Evolutionary conservation across 352 stramenopile genomes (phyloP), one percentile per base, ranked within the genome.

Genomic region (Phytophthora lateralis): DNA sequence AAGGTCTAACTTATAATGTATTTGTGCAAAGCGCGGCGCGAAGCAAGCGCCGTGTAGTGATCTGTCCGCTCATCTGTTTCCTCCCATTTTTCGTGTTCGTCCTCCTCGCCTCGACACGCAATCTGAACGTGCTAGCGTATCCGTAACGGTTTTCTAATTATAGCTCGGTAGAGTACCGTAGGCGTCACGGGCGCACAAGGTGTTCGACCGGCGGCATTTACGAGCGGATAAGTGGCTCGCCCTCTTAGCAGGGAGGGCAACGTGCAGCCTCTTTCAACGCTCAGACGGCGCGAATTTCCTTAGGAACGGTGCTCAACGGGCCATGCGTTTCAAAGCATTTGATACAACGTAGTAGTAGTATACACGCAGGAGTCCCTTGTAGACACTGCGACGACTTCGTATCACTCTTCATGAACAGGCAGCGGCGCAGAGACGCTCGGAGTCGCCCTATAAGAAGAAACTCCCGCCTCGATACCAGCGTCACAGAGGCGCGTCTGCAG

Each of bases 1-100:
- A 76, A 76, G 53, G 63, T 71, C 14, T 75, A 65, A 75, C 1
- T 56, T 73, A 65, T 55, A 45, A 37, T 58, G 27, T 41, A 44
- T 27, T 39, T 61, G 59, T 53, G 32, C 49, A 55, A 71, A 56
- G 29, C 29, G 50, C 20, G 46, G 26, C 26, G 35, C 21, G 44
- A 60, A 61, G 26, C 39, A 21, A 74, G 43, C 41, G 46, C 35
- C 15, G 46, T 34, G 35, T 53, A 56, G 32, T 52, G 50, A 53
- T 69, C 26, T 50, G 47, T 55, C 10, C 26, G 24, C 17, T 7
- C 21, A 20, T 17, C 18, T 9, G 4, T 17, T 30, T 12, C 8
- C 18, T 46, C 9, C n/a, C 11, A 39, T 39, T 7, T 12, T 21
- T 18, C 35, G n/a, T 10, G 35, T 42, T 42, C 14, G 35, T 42